phyloP scores from a whole-genome alignment of 2,329 filamentous ascomycete species.

The Huntiella moniliformis region DNA sequence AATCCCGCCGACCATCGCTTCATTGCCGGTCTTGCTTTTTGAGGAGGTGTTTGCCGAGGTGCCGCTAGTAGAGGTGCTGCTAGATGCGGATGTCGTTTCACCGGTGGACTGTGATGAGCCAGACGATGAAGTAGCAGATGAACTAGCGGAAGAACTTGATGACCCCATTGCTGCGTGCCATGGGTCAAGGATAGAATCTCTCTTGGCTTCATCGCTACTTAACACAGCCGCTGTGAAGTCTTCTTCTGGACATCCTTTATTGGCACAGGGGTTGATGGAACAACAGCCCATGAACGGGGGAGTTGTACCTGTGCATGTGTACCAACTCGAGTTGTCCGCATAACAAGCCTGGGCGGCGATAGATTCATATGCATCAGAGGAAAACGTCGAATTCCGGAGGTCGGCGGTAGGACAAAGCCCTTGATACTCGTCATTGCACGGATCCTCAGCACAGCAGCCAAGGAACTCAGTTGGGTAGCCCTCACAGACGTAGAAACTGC shows the following conservation, averaged over 20 bases:
- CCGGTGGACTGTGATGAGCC: too few relatives aligned
- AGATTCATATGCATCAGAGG: constrained; percentile 13
- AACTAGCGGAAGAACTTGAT: too few relatives aligned
- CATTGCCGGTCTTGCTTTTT: constrained; percentile 8
- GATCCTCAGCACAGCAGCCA: constrained; percentile 23
- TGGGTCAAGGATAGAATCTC: background rate
- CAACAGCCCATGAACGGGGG: constrained; percentile 25
- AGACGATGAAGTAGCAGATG: too few relatives aligned
- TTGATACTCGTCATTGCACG: constrained; percentile 16
- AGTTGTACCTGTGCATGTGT: constrained; percentile 16
- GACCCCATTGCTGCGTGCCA: background rate
- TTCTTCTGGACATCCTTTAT: constrained; percentile 14
- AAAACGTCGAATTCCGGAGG: constrained; percentile 17
- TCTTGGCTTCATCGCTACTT: constrained; percentile 12
- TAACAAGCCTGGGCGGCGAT: constrained; percentile 20
- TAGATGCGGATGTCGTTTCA: background rate
- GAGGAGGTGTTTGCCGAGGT: background rate
- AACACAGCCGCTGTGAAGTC: constrained; percentile 16
- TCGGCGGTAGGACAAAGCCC: constrained; percentile 19
- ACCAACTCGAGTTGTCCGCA: constrained; percentile 17
- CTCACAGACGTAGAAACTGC: constrained; percentile 21
- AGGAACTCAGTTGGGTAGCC: constrained; percentile 19
- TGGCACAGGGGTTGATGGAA: constrained; percentile 18
- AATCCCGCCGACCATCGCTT: constrained; percentile 14
- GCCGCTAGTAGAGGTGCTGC: constrained; percentile 1